Base-by-base conservation (phyloP, 768 basidiomycete genomes). In the Pholiota conissans region DNA sequence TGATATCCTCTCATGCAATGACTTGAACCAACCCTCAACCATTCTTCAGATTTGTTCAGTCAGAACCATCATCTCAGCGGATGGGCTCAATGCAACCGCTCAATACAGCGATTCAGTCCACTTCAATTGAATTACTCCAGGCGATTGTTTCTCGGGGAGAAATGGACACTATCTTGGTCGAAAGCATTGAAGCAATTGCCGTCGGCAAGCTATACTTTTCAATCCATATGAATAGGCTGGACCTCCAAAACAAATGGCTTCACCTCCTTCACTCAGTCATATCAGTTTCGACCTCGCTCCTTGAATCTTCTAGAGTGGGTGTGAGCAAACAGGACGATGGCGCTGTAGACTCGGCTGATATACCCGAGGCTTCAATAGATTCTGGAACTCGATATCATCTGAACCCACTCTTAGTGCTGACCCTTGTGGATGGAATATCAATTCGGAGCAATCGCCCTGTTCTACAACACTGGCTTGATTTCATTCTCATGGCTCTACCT, bases 391-490 rank as follows among this genome's bases (percentile, higher is more conserved):
- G 56, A 6, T 83, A 87, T 63, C 73, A 82, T 9, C 71, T 90
- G 49, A 91, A 89, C 64, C 83, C 90, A 0, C 80, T 93, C 40
- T 72, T 97, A 26, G 80, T 89, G 0, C 90, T 90, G 63, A 86
- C 89, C 0, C 76, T 98, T 20, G 76, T 89, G 16, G 92, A 96
- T 66, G 96, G 92, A 2, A 84, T 98, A 47, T 76, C 86, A 10
- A 69, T 77, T 4, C 74, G 79, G 9, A 72, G 80, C 28, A 97
- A 96, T 72, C 84, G 87, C 27, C 81, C 93, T 1, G 82, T 96
- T 24, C 71, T 96, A 28, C 95, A 97, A 66, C 93, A 97, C 64
- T 98, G 96, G 96, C 79, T 98, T 26, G 96, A 98, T 69, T 98
- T 99, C 69, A 80, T 98, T 58, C 81, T 96, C 53, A 91, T 92